Base-by-base conservation (phyloP, 345 rosid species). In the Gossypium ekmanianum region DNA sequence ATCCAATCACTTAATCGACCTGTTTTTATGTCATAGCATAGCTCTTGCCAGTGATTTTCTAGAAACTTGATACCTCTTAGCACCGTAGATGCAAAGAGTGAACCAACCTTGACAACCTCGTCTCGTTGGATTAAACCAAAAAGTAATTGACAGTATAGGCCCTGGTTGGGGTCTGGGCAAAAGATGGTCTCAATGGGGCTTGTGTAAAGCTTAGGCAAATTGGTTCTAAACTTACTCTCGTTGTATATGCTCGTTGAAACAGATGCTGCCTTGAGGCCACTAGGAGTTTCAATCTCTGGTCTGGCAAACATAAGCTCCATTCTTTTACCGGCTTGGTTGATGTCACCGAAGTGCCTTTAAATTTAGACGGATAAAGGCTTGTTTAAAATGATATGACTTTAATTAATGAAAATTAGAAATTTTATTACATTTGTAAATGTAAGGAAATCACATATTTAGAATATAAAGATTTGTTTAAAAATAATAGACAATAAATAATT, bases 221-320 rank as follows among this genome's bases (percentile, higher is more conserved):
- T 54, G 24, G 58, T 20, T 54, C 11, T 54, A n/a, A 54, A n/a
- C 22, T 3, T 10, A 54, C 22, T n/a, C 22, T 1, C 3, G 20
- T n/a, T 54, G 58, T 54, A 54, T 54, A n/a, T 2, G 24, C 24
- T 54, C 1, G 58, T 54, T 54, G 24, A 5, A 7, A 54, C 58
- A 54, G 58, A 2, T 54, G 24, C 86, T 11, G 87, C 91, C 87
- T 66, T 84, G 54, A 87, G 76, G 9, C 87, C 88, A 5, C 84
- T 82, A 1, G 90, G 90, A 0, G 89, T 89, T 57, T 80, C 78
- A 57, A 83, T 81, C 78, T 90, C 91, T 9, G 92, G 89, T 76
- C 86, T 89, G 57, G 80, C 72, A 71, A 88, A 87, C 75, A 87
- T 50, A 4, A 88, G 79, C 64, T 88, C 83, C 92, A 91, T 80